Base-by-base conservation (phyloP, 495 filamentous ascomycete genomes). In the Talaromyces stipitatus region DNA sequence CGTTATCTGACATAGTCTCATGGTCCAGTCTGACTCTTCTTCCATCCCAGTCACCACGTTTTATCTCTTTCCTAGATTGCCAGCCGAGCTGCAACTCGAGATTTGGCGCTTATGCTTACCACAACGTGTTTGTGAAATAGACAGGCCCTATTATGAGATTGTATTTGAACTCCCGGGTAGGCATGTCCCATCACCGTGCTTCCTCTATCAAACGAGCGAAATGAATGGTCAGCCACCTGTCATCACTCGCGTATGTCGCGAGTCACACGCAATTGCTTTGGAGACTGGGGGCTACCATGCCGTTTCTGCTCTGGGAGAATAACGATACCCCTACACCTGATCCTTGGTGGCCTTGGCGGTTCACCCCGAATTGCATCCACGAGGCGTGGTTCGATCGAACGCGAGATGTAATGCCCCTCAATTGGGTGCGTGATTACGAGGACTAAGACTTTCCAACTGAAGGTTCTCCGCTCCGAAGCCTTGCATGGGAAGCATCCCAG, bases 21-120 rank as follows among this genome's bases (percentile, higher is more conserved):
- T n/a, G n/a, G n/a, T n/a, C n/a, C n/a, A n/a, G n/a, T n/a, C n/a
- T n/a, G n/a, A n/a, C n/a, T 18, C 16, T 18, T 41, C 43, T 23
- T 23, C 22, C 11, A 47, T 47, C 12, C 20, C 43, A 4, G 23
- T 18, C 43, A 26, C 18, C 43, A 26, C 43, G 8, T 51, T 54
- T 26, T 30, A 54, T 26, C 14, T 54, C 29, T 54, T 54, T 20
- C 51, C 51, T 22, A 36, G 30, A 29, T 29, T 54, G 1, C 51
- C 51, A 54, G 14, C 9, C 28, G 51, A 54, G 51, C 14, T 54
- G 29, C 51, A 29, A 10, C 16, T 54, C 30, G 28, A 54, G 20
- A 54, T 54, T 33, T 54, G 51, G 51, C 51, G 51, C 20, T 29
- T 54, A 53, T 33, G 26, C 27, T 53, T 53, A 33, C 50, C 50